Conservation (phyloP, 2,329 filamentous ascomycete genomes). For the Akanthomyces uredinophilus region DNA sequence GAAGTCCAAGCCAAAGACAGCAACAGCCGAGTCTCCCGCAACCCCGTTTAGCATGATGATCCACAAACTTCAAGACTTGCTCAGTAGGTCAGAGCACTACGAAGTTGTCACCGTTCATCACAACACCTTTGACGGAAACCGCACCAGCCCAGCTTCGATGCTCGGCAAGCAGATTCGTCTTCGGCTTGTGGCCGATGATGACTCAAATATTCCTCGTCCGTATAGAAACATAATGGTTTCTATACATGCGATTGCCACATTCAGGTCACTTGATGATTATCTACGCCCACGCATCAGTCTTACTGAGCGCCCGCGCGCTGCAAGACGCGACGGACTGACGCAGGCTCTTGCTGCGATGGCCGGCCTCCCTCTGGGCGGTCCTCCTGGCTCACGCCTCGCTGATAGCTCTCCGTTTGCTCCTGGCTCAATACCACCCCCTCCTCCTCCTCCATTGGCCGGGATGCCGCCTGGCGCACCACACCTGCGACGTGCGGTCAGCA, state of each 20-base stretch:
- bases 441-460: constrained; percentile 30
- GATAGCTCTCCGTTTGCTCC: constrained; percentile 37
- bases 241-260: constrained; percentile 96
- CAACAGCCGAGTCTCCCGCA: constrained; percentile 61
- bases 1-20: constrained; percentile 59
- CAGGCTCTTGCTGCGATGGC: constrained; percentile 72
- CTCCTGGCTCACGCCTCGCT: constrained; percentile 40
- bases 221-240: constrained; percentile 97
- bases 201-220: constrained; percentile 79
- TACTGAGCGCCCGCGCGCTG: constrained; percentile 61
- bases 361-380: constrained; percentile 54
- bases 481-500: constrained; percentile 39
- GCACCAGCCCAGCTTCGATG: constrained; percentile 91
- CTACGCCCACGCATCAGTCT: constrained; percentile 82
- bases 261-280: constrained; percentile 95
- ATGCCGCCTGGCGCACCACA: constrained; percentile 25
- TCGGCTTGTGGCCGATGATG: constrained; percentile 81
- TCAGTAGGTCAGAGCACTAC: constrained; percentile 96
- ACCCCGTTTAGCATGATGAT: constrained; percentile 89
- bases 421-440: constrained; percentile 33
- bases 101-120: constrained; percentile 95
- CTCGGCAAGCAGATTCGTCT: constrained; percentile 91
- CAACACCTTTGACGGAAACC: constrained; percentile 82
- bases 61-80: constrained; percentile 89
- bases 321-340: constrained; percentile 60